Evolutionary conservation across 768 basidiomycete species (phyloP).

Genomic region (Amanita phalloides): DNA sequence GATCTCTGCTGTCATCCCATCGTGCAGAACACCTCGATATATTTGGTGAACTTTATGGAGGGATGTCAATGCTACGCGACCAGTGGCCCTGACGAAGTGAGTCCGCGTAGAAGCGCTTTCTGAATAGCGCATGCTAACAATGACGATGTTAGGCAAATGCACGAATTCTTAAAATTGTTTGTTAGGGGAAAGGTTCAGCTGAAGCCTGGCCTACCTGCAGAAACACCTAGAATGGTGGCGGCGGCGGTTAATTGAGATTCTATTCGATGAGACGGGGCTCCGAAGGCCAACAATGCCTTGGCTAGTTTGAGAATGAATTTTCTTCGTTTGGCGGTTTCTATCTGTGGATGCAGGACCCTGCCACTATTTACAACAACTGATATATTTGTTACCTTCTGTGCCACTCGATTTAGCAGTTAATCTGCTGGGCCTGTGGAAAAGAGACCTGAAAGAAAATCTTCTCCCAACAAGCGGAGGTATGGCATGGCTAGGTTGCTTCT

Average conservation of each 20-base stretch:
- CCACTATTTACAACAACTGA: not conserved
- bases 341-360: not conserved
- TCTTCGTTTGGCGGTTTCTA: slow-evolving; percentile 38
- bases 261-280: slow-evolving; percentile 89
- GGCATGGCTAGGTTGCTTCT: not conserved
- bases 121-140: slow-evolving; percentile 74
- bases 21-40: slow-evolving; percentile 82
- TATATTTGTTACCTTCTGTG: slow-evolving; percentile 28
- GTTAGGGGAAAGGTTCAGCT: not conserved
- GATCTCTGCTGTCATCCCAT: slow-evolving; percentile 62
- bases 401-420: slow-evolving; percentile 29
- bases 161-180: slow-evolving; percentile 46
- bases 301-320: slow-evolving; percentile 82
- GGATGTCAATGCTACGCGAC: slow-evolving; percentile 71
- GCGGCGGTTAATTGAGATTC: slow-evolving; percentile 82
- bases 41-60: slow-evolving; percentile 75
- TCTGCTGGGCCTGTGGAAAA: slow-evolving; percentile 21
- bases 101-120: slow-evolving; percentile 64
- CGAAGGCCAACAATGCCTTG: slow-evolving; percentile 82
- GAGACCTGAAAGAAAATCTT: slow-evolving; percentile 13
- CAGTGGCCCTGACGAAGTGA: slow-evolving; percentile 75
- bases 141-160: slow-evolving; percentile 68
- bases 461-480: not conserved
- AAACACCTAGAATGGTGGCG: slow-evolving; percentile 65
- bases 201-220: slow-evolving; percentile 35